phyloP scores from a whole-genome alignment of 495 filamentous ascomycete species.

The Aspergillus cavernicola region DNA sequence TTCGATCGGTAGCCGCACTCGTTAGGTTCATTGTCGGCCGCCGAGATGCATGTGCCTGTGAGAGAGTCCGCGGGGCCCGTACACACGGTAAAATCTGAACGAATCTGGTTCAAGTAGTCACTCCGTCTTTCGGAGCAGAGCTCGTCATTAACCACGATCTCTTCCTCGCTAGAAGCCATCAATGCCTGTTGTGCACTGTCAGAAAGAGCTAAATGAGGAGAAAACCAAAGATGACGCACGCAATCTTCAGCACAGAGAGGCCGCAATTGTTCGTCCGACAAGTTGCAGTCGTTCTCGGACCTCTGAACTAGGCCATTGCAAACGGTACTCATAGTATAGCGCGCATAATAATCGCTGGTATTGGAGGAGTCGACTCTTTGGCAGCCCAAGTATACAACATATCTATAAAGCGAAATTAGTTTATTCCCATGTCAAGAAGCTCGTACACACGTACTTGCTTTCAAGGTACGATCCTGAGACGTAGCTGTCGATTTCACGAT shows the following conservation, averaged over 20 bases:
- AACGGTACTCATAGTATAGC: conserved; percentile 87
- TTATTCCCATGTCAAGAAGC: not conserved
- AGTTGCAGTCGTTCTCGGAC: conserved; percentile 67
- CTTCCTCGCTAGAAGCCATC: conserved; percentile 82
- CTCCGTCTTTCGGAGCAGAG: conserved; percentile 63
- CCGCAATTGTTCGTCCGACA: conserved; percentile 57
- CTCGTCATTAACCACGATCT: conserved; percentile 68
- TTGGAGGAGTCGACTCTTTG: conserved; percentile 71
- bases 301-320: conserved; percentile 96
- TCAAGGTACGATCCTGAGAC: conserved; percentile 70
- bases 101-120: conserved; percentile 71
- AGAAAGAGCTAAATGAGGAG: conserved; percentile 16
- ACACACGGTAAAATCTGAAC: conserved; percentile 91
- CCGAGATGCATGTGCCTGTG: conserved; percentile 68
- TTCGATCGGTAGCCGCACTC: conserved; percentile 87
- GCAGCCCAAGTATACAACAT: conserved; percentile 68
- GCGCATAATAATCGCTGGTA: conserved; percentile 82
- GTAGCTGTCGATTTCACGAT: conserved; percentile 68
- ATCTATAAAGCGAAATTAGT: conserved; percentile 27
- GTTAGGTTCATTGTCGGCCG: conserved; percentile 71
- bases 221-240: conserved; percentile 49
- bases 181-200: conserved; percentile 54
- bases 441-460: conserved; percentile 56
- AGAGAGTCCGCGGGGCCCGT: conserved; percentile 76
- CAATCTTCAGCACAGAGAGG: conserved; percentile 92